Base-by-base conservation (phyloP, 768 basidiomycete genomes). In the Podaxis rugospora region DNA sequence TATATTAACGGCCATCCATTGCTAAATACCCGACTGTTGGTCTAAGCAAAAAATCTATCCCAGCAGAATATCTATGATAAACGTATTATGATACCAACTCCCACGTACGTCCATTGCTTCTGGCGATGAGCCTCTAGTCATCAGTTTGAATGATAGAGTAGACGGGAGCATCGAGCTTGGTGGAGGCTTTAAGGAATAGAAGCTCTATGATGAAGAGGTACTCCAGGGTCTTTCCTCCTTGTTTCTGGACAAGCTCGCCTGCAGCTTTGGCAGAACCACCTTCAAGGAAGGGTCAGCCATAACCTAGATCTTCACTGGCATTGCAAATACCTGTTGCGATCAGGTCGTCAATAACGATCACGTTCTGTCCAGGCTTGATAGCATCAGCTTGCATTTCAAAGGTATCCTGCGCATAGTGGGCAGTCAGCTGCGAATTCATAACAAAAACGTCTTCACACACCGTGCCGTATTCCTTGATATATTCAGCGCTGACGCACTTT, bases 201-300 rank as follows among this genome's bases (percentile, higher is more conserved):
- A 93, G 71, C 65, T 95, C 92, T 63, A 97, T 88, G 73, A 98
- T 87, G 78, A 99, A 99, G 65, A 99, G 77, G 76, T 98, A 97
- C 74, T 97, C 92, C 39, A 96, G 72, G 28, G 90, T 89, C 66
- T 88, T 88, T 53, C 90, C 95, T 18, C 94, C 93, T 64, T 85
- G 82, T 76, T 89, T 85, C 28, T 83, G 75, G 58, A 98, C 86
- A 36, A 99, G 89, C 66, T 95, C 84, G 52, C 94, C 95, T 3
- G 96, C 95, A 3, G 95, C 95, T 62, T 83, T 85, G 6, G 97
- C 97, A 35, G 95, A 97, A 7, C 97, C 97, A 63, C 95, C 94
- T 93, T 56, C 11, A 61, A 35, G 51, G 51, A 18, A 37, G 4
- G 4, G 39, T 51, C 54, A 62, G 42, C 27, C 25, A 57, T 58